Evolutionary conservation across 2,329 filamentous ascomycete genomes (phyloP).

Genomic region (Colletotrichum cordylinicola): DNA sequence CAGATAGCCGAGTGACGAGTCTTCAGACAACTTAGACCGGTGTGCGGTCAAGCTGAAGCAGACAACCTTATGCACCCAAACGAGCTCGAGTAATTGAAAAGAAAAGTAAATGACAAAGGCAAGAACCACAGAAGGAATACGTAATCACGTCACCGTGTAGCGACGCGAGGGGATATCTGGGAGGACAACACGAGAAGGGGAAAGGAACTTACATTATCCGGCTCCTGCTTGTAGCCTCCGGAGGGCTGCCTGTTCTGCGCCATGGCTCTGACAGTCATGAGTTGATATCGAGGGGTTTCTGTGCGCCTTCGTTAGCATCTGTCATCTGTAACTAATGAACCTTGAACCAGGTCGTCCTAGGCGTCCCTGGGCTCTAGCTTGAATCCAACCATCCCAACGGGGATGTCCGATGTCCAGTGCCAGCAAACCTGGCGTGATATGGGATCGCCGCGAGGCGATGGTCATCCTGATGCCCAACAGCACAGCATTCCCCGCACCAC

Average conservation of each 20-base stretch:
- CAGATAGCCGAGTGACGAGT: constrained; percentile 12
- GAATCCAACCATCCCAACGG: constrained; percentile 12
- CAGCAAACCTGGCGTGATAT: constrained; percentile 3
- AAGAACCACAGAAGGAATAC: not conserved
- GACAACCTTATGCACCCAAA: constrained; percentile 7
- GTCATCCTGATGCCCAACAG: constrained; percentile 4
- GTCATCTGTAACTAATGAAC: constrained; percentile 22
- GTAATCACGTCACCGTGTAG: not conserved
- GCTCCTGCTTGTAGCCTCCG: constrained; percentile 33
- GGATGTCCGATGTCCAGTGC: constrained; percentile 18
- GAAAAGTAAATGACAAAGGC: not conserved
- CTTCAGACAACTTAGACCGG: not conserved
- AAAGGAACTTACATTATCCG: constrained; percentile 32
- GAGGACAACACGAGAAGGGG: not conserved
- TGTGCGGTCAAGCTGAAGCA: constrained; percentile 8
- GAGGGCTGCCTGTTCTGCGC: constrained; percentile 26
- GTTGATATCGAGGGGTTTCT: constrained; percentile 18
- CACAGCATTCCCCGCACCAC: constrained; percentile 5
- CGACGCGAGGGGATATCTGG: not conserved
- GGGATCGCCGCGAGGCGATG: not conserved
- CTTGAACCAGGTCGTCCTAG: constrained; percentile 19
- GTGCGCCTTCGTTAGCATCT: constrained; percentile 24
- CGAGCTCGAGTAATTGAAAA: constrained; percentile 1
- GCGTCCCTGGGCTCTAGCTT: not conserved
- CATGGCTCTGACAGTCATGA: constrained; percentile 26